Base-by-base conservation (phyloP, 768 basidiomycete species). In the Boletus pseudo-olivaceus region DNA sequence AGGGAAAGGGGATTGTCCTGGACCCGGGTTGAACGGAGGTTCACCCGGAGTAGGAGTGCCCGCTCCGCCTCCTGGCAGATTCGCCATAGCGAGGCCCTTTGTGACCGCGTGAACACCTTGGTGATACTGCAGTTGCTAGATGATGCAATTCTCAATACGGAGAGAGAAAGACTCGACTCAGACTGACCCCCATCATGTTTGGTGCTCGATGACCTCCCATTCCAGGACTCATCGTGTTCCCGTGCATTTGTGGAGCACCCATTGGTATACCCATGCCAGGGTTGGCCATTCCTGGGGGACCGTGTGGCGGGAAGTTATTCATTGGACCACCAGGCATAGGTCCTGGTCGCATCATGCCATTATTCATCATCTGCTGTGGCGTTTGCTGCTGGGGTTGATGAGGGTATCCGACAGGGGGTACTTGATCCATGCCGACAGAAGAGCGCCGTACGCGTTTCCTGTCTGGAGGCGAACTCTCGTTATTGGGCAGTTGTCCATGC, bases 401-500 rank as follows among this genome's bases (percentile, higher is more conserved):
- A 43, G 64, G 65, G 20, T 70, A 75, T 47, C 71, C 73, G 8
- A 69, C 61, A 17, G 72, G 60, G 19, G 72, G 72, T n/a, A 68
- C 70, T 49, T 76, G 78, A 51, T 80, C 78, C 57, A 74, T 64
- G 43, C 50, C 41, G n/a, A 62, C 65, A 5, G 82, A 82, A 26
- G 82, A 80, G 27, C 76, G 76, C 29, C 82, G 80, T 32, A 63
- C 37, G 33, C 81, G 80, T 63, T 85, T 85, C 49, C 76, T 73
- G 11, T 79, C 80, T 4, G 82, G 82, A 2, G 83, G 82, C 0
- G 84, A 83, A 4, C 75, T 76, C 17, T 82, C 82, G 30, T 64
- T 81, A 41, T 77, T 76, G 20, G 76, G 74, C 40, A 78, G 63
- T 43, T 67, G 73, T 38, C 80, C 81, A 53, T 79, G 78, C 79